Evolutionary conservation across 208 protist genomes (phyloP).

Genomic region (Crithidia fasciculata): DNA sequence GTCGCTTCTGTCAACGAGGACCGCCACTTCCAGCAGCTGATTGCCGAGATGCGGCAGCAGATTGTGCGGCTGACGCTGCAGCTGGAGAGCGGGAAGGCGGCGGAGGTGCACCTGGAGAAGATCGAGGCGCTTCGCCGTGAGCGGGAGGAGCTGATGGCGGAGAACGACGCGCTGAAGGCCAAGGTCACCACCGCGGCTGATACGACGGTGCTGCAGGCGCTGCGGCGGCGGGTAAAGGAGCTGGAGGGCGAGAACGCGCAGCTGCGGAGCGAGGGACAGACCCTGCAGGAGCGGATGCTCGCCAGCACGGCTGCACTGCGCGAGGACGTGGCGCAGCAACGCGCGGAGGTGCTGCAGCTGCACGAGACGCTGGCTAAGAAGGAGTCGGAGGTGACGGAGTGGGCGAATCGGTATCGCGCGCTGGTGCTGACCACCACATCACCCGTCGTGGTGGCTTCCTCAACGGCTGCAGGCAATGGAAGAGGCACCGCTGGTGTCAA

Average conservation of each 20-base stretch:
- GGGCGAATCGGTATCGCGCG: slow-evolving; percentile 37
- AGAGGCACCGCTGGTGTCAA: background rate
- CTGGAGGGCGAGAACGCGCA: slow-evolving; percentile 51
- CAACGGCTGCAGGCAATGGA: background rate
- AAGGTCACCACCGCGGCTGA: slow-evolving; percentile 45
- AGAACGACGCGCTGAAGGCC: slow-evolving; percentile 51
- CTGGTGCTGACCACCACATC: slow-evolving; percentile 28
- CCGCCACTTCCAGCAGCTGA: slow-evolving; percentile 77
- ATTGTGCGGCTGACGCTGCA: slow-evolving; percentile 83
- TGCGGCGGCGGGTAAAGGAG: slow-evolving; percentile 50
- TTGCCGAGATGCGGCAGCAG: slow-evolving; percentile 73
- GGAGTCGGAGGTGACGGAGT: slow-evolving; percentile 48
- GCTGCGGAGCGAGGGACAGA: slow-evolving; percentile 53
- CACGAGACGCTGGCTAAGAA: slow-evolving; percentile 44
- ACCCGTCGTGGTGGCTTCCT: background rate
- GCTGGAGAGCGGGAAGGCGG: slow-evolving; percentile 71
- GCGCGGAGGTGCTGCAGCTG: slow-evolving; percentile 50
- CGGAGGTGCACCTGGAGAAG: slow-evolving; percentile 62
- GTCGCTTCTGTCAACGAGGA: slow-evolving; percentile 88
- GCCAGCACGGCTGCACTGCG: slow-evolving; percentile 53
- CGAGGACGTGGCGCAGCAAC: slow-evolving; percentile 65
- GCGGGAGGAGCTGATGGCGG: slow-evolving; percentile 44
- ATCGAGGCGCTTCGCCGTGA: slow-evolving; percentile 51
- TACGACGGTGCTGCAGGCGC: slow-evolving; percentile 39
- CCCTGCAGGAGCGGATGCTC: slow-evolving; percentile 60